Evolutionary conservation across 2,329 filamentous ascomycete genomes (phyloP).

Genomic region (Colletotrichum musae): DNA sequence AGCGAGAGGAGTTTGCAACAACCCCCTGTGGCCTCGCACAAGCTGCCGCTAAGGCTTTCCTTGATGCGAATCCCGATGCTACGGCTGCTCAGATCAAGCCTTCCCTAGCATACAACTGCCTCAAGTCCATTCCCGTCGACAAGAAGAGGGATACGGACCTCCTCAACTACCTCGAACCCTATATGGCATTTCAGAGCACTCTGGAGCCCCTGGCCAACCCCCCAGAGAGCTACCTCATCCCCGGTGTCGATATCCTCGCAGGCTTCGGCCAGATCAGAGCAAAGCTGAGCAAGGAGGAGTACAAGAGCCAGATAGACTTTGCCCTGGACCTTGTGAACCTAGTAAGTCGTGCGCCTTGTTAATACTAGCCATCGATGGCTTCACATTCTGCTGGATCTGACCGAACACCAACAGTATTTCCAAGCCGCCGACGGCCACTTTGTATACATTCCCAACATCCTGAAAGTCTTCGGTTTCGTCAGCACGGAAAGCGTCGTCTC

Average conservation of each 20-base stretch:
- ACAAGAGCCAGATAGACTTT: constrained; percentile 41
- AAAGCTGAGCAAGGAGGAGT: constrained; percentile 37
- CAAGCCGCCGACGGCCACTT: constrained; percentile 42
- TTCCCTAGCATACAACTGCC: constrained; percentile 34
- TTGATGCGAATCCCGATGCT: neutral
- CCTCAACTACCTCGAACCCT: constrained; percentile 42
- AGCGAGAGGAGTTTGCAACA: neutral
- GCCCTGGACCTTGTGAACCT: constrained; percentile 37
- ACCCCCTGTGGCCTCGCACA: constrained; percentile 20
- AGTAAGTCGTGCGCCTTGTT: neutral
- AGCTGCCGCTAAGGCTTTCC: constrained; percentile 8
- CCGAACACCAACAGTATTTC: constrained; percentile 9
- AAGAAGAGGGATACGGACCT: constrained; percentile 34
- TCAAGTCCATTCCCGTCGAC: constrained; percentile 37
- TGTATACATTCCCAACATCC: constrained; percentile 37
- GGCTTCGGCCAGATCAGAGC: constrained; percentile 40
- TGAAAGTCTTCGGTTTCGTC: constrained; percentile 34
- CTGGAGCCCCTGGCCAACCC: constrained; percentile 40
- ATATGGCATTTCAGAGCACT: constrained; percentile 41
- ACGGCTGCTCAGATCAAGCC: constrained; percentile 1
- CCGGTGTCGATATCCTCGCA: constrained; percentile 40
- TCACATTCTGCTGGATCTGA: too few species aligned
- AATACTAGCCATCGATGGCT: too few species aligned
- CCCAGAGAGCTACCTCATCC: constrained; percentile 41
- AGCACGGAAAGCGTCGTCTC: constrained; percentile 36